phyloP scores from a whole-genome alignment of 2,329 filamentous ascomycete species.

The Phialophora expanda region DNA sequence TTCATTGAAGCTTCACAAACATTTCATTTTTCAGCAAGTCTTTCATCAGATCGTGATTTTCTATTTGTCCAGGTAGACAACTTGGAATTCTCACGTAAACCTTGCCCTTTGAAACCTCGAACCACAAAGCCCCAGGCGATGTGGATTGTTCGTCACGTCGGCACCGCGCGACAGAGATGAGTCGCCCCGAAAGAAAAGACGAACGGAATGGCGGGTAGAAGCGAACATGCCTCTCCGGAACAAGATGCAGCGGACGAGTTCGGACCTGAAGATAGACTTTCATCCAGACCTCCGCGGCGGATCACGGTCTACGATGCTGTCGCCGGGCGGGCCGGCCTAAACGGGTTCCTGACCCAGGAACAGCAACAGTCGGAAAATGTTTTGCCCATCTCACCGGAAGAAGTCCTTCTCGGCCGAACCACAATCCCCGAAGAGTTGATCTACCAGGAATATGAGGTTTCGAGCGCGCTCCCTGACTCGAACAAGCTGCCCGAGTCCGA shows the following conservation, averaged over 20 bases:
- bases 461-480: slow-evolving; percentile 6
- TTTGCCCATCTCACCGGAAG: slow-evolving; percentile 59
- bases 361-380: slow-evolving; percentile 28
- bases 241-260: not conserved
- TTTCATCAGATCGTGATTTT: not conserved
- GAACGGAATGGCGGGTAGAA: slow-evolving; percentile 1
- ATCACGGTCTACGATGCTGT: slow-evolving; percentile 62
- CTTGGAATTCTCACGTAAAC: not conserved
- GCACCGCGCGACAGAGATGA: not conserved
- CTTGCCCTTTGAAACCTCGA: not conserved
- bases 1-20: not conserved
- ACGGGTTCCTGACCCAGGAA: slow-evolving; percentile 44
- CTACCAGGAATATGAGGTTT: slow-evolving; percentile 60
- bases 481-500: slow-evolving; percentile 62
- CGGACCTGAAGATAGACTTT: slow-evolving; percentile 46
- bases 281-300: slow-evolving; percentile 44
- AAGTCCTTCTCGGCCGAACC: slow-evolving; percentile 60
- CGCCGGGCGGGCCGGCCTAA: slow-evolving; percentile 56
- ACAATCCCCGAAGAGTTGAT: slow-evolving; percentile 57
- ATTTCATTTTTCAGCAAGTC: not conserved
- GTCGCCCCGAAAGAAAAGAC: not conserved
- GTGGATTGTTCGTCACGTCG: not conserved
- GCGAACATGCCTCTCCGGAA: not conserved
- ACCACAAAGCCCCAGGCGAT: not conserved
- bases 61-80: not conserved